Base-by-base conservation (phyloP, 1,139 yeast genomes). In the Kodamaea sp. region DNA sequence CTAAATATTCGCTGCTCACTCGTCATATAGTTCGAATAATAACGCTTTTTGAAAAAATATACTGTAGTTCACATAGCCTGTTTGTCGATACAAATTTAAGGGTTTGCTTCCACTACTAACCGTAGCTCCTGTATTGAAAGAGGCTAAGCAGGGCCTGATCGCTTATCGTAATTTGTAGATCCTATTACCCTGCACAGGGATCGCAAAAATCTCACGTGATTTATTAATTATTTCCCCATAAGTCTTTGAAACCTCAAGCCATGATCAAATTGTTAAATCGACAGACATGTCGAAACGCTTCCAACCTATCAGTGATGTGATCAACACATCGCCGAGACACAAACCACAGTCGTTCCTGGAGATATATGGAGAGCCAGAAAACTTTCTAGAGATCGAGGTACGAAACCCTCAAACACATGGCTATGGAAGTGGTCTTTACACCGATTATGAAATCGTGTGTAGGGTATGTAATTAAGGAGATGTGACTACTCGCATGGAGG, bases 321-420 rank as follows among this genome's bases (percentile, higher is more conserved):
- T 70, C 35, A 61, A 60, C 43, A 62, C 66, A 12, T 46, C 65
- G 6, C 51, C 66, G 22, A 54, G 53, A 36, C 57, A 67, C 45
- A 77, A 75, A 46, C 74, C 70, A 43, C 95, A 85, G 56, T 74
- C 88, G 7, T 82, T 81, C 57, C 86, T 78, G 46, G 96, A 88
- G 51, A 75, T 86, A 29, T 92, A 92, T 52, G 96, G 95, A 1
- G 96, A 86, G 48, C 97, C 97, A 0, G 98, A 92, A 59, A 88
- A 89, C 61, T 88, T 89, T 53, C 71, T 92, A 29, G 98, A 92
- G 60, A 82, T 94, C 25, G 97, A 90, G 59, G 78, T 83, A 36
- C 66, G 76, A 32, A 82, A 82, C 55, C 95, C 95, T 6, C 78
- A 79, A 44, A 89, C 97, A 0, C 95, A 85, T 51, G 87, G 87